A percentile compares a stretch with the other conserved stretches of the same genome.
Conservation (phyloP, 768 basidiomycete genomes). For the Suillus lakei region DNA sequence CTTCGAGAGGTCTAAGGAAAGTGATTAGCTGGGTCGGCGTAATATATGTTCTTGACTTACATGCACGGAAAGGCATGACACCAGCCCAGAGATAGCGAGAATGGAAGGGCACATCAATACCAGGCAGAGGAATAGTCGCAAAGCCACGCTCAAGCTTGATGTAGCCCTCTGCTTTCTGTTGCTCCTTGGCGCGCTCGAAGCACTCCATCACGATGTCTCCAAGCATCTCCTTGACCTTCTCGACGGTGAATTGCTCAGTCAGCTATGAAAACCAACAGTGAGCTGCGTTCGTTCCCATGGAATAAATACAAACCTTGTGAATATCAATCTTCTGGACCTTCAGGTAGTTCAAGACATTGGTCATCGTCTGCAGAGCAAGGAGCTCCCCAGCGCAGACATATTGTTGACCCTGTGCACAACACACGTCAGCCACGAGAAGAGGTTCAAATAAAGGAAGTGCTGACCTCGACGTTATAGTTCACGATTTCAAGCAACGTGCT, state of each 20-base stretch:
- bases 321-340: conserved; percentile 97
- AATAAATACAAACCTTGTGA: conserved; percentile 60
- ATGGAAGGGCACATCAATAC: conserved; percentile 99
- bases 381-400: conserved; percentile 99
- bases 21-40: conserved; percentile 1
- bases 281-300: background rate
- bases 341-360: conserved; percentile 94
- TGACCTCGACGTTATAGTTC: conserved; percentile 92
- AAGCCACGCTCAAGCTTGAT: conserved; percentile 97
- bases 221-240: conserved; percentile 97
- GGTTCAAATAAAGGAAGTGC: conserved; percentile 17
- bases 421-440: conserved; percentile 9
- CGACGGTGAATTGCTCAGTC: conserved; percentile 84
- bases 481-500: conserved; percentile 94
- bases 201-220: conserved; percentile 88
- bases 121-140: conserved; percentile 92
- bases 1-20: conserved; percentile 82
- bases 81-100: conserved; percentile 99
- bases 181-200: conserved; percentile 73
- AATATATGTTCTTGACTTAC: conserved; percentile 50
- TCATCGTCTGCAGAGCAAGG: conserved; percentile 89
- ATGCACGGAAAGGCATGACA: conserved; percentile 96
- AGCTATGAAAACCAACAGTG: conserved; percentile 51
- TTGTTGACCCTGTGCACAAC: conserved; percentile 84
- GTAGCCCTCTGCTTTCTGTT: conserved; percentile 82